Evolutionary conservation across 305 asterid species (phyloP).

Genomic region (Rubia tinctorum): DNA sequence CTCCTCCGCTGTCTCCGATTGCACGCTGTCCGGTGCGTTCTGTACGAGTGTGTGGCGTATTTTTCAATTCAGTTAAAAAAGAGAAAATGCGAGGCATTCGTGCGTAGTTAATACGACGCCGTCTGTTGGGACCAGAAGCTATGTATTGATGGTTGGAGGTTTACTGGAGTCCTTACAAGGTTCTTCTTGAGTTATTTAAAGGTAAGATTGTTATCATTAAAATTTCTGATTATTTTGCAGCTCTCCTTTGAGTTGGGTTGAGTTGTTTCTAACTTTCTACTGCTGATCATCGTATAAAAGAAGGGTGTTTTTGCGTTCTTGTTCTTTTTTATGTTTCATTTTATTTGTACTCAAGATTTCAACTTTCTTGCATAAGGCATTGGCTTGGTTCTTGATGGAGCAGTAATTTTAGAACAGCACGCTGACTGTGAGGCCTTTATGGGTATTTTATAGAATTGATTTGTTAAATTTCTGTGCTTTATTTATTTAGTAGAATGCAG

Average conservation of each 20-base stretch:
- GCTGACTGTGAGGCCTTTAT: not conserved
- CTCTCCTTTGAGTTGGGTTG: not conserved
- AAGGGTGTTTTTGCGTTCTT: not conserved
- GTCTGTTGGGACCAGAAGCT: slow-evolving; percentile 1
- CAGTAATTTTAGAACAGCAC: not conserved
- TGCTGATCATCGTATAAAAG: not conserved
- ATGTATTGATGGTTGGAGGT: not conserved
- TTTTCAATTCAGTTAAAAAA: not conserved
- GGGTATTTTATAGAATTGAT: not conserved
- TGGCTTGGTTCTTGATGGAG: not conserved
- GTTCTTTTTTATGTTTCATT: not conserved
- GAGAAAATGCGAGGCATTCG: not conserved
- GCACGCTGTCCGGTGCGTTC: not conserved
- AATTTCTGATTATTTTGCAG: not conserved
- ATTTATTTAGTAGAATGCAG: not conserved
- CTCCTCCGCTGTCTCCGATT: slow-evolving; percentile 1
- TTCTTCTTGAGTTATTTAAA: slow-evolving; percentile 9
- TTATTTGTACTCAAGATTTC: not conserved
- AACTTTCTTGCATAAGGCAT: not conserved
- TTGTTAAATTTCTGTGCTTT: not conserved
- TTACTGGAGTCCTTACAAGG: not conserved
- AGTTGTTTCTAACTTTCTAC: not conserved
- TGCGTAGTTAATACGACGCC: slow-evolving; percentile 7
- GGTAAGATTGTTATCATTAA: not conserved
- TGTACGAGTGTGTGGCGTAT: not conserved